phyloP scores from a whole-genome alignment of 176 grass and related monocot species.

The Calamus simplicifolius region DNA sequence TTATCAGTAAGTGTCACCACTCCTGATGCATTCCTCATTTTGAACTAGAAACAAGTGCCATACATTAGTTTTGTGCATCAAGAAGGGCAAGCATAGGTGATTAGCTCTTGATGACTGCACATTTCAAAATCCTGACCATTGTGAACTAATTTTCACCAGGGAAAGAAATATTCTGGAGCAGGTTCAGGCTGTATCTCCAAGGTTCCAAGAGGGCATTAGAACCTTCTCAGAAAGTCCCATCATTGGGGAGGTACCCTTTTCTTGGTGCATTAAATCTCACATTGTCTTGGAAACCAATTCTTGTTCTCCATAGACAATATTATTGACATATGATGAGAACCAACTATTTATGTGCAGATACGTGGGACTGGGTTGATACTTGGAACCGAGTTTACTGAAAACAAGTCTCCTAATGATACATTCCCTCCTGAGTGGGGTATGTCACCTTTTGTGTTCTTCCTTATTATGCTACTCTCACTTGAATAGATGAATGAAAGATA shows the following conservation, averaged over 20 bases:
- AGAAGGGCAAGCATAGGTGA: too few relatives aligned
- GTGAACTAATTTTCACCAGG: slow-evolving; percentile 28
- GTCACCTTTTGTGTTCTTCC: neutral
- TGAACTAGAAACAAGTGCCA: neutral
- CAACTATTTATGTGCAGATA: slow-evolving; percentile 33
- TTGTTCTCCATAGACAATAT: neutral
- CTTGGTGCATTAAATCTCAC: neutral
- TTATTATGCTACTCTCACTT: neutral
- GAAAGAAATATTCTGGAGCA: slow-evolving; percentile 81
- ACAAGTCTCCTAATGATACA: slow-evolving; percentile 61
- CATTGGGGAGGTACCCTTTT: slow-evolving; percentile 65
- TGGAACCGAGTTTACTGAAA: slow-evolving; percentile 63
- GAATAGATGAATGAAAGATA: too few relatives aligned
- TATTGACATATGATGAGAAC: neutral
- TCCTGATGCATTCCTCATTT: neutral
- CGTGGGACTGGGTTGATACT: slow-evolving; percentile 73
- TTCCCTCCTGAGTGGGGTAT: slow-evolving; percentile 94
- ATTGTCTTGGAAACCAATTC: slow-evolving; percentile 1
- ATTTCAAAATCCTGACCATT: slow-evolving; percentile 1
- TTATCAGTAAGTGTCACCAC: slow-evolving; percentile 40
- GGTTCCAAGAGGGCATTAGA: slow-evolving; percentile 75
- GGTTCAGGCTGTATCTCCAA: slow-evolving; percentile 52
- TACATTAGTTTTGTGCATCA: neutral
- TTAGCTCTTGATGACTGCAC: too few relatives aligned
- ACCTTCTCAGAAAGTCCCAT: slow-evolving; percentile 72